A percentile compares a stretch with the other conserved stretches of the same genome.
Conservation (phyloP, 257 asterid genomes). For the Solanum chmielewskii region DNA sequence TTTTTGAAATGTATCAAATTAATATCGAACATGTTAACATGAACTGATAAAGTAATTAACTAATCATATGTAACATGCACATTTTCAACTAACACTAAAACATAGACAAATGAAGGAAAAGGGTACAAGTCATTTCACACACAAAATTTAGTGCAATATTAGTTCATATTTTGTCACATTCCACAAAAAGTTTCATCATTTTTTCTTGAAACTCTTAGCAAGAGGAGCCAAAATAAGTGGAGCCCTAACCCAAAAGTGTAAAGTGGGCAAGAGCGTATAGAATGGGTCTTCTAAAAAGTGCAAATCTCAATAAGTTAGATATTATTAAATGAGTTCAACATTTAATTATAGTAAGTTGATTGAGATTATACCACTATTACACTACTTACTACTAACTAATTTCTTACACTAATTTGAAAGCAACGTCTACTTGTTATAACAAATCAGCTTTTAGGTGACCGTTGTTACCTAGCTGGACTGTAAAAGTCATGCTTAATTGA, state of each 20-base stretch:
- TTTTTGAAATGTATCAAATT: background rate
- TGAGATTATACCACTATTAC: background rate
- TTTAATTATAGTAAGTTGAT: background rate
- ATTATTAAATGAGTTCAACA: background rate
- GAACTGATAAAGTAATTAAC: constrained; percentile 11
- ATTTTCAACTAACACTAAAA: background rate
- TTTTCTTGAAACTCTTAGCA: background rate
- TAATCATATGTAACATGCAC: background rate
- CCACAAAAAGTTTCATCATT: background rate
- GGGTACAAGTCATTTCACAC: background rate
- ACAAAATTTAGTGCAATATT: background rate
- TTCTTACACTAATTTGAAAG: constrained; percentile 35
- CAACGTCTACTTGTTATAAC: constrained; percentile 33
- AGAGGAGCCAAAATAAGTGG: constrained; percentile 1
- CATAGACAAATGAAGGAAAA: background rate
- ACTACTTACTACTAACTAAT: background rate
- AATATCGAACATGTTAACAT: background rate
- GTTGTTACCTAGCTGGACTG: constrained; percentile 32
- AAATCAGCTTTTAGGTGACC: constrained; percentile 41
- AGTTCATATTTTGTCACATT: background rate
- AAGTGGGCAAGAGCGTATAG: constrained; percentile 20
- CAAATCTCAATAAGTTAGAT: background rate
- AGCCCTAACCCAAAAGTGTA: background rate
- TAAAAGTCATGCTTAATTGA: constrained; percentile 9
- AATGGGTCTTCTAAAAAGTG: constrained; percentile 3